Evolutionary conservation across 495 filamentous ascomycete genomes (phyloP), one percentile per base, ranked within the genome.

Genomic region (Evansstolkia leycettana): DNA sequence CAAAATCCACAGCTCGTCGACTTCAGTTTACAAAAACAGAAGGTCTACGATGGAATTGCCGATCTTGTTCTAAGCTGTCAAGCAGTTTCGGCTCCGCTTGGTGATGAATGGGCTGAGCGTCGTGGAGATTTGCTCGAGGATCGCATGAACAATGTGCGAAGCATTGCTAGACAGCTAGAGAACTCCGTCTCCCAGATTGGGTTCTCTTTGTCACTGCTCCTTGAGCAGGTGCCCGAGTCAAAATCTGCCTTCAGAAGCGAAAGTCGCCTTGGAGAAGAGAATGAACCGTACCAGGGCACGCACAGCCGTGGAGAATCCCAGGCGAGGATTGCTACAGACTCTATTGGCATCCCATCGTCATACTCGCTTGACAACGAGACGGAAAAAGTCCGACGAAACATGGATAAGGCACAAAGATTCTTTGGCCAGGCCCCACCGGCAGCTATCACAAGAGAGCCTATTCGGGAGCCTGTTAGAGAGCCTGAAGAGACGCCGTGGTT

Each of bases 101-200:
- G 79, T 8, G 90, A 98, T 52, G 90, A 98, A 56, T 98, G 90
- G 90, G 75, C 87, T 14, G 86, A 92, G 46, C 62, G 82, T 9
- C 76, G 88, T n/a, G 85, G 86, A 2, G 84, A 89, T 48, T 82
- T 88, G 11, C 66, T 98, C n/a, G 89, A 94, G 41, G 84, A 87
- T 40, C 75, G 89, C 25, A 51, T 98, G 24, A 82, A 79, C 43
- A 75, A 78, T 38, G 80, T 94, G 35, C 70, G 80, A 28, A 65
- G 70, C 17, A 80, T 84, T 38, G 73, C 78, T 5, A 73, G 78
- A 43, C 78, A 92, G 24, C 62, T 98, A 23, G 88, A 95, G 45
- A 83, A 76, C 17, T 84, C 78, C 43, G 82, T 85, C 11, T 85
- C 83, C 0, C 87, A 94, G 42, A 75, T 95, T 40, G 76, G 80